Evolutionary conservation across 352 stramenopile species (phyloP), one percentile per base, ranked within the genome.

Genomic region (Phytophthora citricola): DNA sequence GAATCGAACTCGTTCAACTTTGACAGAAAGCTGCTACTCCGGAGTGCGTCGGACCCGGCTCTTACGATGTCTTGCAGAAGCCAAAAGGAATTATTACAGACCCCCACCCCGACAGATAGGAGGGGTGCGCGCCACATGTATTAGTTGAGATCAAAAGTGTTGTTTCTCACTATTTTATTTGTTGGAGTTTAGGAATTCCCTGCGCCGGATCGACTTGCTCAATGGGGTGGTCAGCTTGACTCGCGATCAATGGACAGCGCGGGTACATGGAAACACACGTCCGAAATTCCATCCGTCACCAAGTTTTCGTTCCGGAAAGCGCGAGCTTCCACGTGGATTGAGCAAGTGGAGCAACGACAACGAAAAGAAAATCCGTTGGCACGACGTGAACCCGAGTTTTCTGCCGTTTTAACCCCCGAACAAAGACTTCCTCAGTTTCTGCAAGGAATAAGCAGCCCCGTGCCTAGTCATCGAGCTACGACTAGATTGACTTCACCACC

Each of bases 221-320:
- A 90, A 34, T 91, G 81, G 81, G 75, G 80, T 10, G 60, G 61
- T 5, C 62, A 49, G 12, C 38, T 66, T 8, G 84, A 93, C 31
- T 24, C 39, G 3, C 69, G 84, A 24, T 57, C 66, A 11, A 90
- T 91, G 78, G 77, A 86, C 57, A 78, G 63, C n/a, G 77, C 65
- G 0, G 75, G 69, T 14, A 62, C 85, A 46, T 91, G 84, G 84
- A 91, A 90, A 41, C 56, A 53, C n/a, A 87, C 70, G 22, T 93
- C 81, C 0, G 81, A 90, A 49, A 90, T 87, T 45, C 79, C 79
- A 17, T 81, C 77, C 26, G 69, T 75, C 8, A 85, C 76, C 0
- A 76, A 66, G 14, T 88, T 81, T 56, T 88, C 71, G 1, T 92
- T 93, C 56, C 83, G 76, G 4, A 77, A 79, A 15, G 81, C 81